Evolutionary conservation across 495 filamentous ascomycete genomes (phyloP).

Genomic region (Penicillium malachiteum): DNA sequence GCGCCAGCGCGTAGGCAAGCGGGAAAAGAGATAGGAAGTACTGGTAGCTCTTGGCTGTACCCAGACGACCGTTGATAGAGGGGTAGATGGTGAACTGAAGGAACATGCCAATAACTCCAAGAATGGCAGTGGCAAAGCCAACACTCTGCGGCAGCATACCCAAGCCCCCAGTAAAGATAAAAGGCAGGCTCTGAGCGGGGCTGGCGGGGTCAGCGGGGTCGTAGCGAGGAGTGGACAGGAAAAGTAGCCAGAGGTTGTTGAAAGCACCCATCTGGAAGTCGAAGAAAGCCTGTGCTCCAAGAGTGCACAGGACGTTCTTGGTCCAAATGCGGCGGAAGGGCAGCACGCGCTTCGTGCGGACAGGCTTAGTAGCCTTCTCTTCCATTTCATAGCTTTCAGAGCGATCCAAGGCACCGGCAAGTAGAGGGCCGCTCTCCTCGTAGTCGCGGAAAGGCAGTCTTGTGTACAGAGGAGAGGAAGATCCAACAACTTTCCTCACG

Average conservation of each 20-base stretch:
- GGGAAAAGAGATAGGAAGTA: conserved; percentile 71
- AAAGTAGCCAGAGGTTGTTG: conserved; percentile 81
- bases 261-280: conserved; percentile 78
- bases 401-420: conserved; percentile 22
- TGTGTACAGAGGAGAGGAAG: conserved; percentile 38
- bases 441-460: conserved; percentile 38
- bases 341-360: conserved; percentile 38
- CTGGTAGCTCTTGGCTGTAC: conserved; percentile 67
- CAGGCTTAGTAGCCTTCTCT: conserved; percentile 34
- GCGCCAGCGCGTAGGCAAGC: conserved; percentile 66
- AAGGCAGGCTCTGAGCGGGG: conserved; percentile 52
- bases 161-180: conserved; percentile 78
- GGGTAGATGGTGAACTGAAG: conserved; percentile 81
- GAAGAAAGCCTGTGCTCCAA: conserved; percentile 67
- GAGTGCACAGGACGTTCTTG: conserved; percentile 67
- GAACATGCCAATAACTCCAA: conserved; percentile 73
- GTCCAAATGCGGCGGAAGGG: conserved; percentile 79
- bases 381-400: conserved; percentile 43
- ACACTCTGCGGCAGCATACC: conserved; percentile 72
- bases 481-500: conserved; percentile 28
- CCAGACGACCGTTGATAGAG: conserved; percentile 60
- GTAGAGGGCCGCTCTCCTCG: conserved; percentile 37
- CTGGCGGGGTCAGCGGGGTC: conserved; percentile 46
- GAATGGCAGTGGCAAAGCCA: conserved; percentile 73
- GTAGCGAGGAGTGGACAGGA: conserved; percentile 77